Conservation (phyloP, 2,329 filamentous ascomycete genomes). For the Claviceps fusiformis region DNA sequence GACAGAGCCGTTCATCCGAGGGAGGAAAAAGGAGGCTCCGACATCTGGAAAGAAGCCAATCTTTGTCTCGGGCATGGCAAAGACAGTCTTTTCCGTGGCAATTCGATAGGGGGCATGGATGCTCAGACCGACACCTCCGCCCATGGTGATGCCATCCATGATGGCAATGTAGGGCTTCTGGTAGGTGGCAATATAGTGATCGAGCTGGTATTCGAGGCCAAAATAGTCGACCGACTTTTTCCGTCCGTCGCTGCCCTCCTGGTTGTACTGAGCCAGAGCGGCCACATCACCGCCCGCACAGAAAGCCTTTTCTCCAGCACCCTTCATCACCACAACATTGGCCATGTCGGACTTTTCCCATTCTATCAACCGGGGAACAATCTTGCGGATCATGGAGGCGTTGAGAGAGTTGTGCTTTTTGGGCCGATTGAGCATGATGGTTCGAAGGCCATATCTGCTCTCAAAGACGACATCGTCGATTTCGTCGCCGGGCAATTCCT, state of each 20-base stretch:
- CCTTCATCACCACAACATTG: slow-evolving; percentile 85
- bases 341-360: slow-evolving; percentile 93
- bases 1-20: slow-evolving; percentile 70
- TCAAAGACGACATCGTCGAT: slow-evolving; percentile 87
- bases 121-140: slow-evolving; percentile 86
- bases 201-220: slow-evolving; percentile 85
- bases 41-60: slow-evolving; percentile 99
- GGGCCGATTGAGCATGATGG: slow-evolving; percentile 87
- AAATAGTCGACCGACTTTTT: slow-evolving; percentile 74
- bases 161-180: slow-evolving; percentile 85
- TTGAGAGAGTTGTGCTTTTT: slow-evolving; percentile 86
- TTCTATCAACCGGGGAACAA: slow-evolving; percentile 75
- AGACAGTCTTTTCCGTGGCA: slow-evolving; percentile 87
- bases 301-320: slow-evolving; percentile 69
- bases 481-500: slow-evolving; percentile 54
- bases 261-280: slow-evolving; percentile 61
- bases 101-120: slow-evolving; percentile 93
- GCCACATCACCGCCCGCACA: slow-evolving; percentile 90
- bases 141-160: slow-evolving; percentile 98
- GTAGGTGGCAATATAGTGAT: slow-evolving; percentile 92
- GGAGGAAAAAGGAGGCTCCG: slow-evolving; percentile 89
- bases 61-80: slow-evolving; percentile 96
- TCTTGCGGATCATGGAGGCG: slow-evolving; percentile 90
- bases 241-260: slow-evolving; percentile 54
- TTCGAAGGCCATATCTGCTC: slow-evolving; percentile 76